A percentile compares a stretch with the other conserved stretches of the same genome.
These are phyloP conservation scores for Anaeromyces robustus DNA, from an alignment of 192 early-diverging fungal species.

Conservation along the genomic window DNA sequence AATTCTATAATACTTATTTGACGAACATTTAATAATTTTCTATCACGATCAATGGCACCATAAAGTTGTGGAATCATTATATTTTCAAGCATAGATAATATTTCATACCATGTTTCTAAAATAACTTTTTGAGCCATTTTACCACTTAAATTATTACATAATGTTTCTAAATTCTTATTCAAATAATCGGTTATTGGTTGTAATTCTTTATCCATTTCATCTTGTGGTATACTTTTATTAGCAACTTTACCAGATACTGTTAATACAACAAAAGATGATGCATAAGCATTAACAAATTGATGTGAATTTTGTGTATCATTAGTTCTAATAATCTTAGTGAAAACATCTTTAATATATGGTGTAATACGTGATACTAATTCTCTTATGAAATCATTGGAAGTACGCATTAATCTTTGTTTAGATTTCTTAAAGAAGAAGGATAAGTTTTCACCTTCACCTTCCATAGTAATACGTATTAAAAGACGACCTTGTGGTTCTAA, in stretches of 20 bases:
- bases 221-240: conserved; percentile 7
- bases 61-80: conserved; percentile 49
- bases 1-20: conserved; percentile 21
- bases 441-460: conserved; percentile 61
- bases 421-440: conserved; percentile 69
- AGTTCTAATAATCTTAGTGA: conserved; percentile 47
- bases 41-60: conserved; percentile 24
- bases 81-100: conserved; percentile 44
- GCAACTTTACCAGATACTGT: conserved; percentile 5
- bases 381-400: conserved; percentile 50
- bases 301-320: conserved; percentile 12
- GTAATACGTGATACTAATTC: conserved; percentile 56
- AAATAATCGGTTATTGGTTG: conserved; percentile 58
- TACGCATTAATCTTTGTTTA: conserved; percentile 50
- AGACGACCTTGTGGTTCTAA: conserved; percentile 50
- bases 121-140: conserved; percentile 49
- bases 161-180: conserved; percentile 49
- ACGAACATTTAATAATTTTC: conserved; percentile 24
- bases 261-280: background rate
- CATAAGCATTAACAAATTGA: background rate
- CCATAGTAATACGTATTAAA: conserved; percentile 54
- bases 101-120: conserved; percentile 54
- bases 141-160: conserved; percentile 48
- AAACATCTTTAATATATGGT: conserved; percentile 37
- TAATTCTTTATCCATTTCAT: conserved; percentile 46